Percentiles rank a stretch among this genome's conserved stretches.
Evolutionary conservation across 345 rosid species (phyloP).

Genomic region (Salix koriyanagi): DNA sequence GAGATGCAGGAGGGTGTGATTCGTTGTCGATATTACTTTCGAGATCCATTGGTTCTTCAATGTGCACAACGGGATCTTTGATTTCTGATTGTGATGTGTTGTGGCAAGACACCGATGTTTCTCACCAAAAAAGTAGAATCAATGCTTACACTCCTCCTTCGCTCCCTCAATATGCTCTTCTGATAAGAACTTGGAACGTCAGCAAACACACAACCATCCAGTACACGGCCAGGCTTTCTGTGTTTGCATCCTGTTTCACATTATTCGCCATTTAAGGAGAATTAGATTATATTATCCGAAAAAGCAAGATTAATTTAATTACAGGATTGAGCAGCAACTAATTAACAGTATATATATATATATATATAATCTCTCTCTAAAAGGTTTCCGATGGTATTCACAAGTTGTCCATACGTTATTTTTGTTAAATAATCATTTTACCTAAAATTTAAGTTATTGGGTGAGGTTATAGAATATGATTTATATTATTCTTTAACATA

Average conservation of each 20-base stretch:
- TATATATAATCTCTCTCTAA: background rate
- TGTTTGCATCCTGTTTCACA: conserved; percentile 59
- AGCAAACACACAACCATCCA: conserved; percentile 63
- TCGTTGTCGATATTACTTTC: conserved; percentile 8
- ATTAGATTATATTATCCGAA: background rate
- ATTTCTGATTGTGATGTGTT: background rate
- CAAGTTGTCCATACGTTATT: background rate
- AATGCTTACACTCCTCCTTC: conserved; percentile 33
- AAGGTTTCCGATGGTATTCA: background rate
- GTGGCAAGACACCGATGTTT: conserved; percentile 11
- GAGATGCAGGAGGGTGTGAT: background rate
- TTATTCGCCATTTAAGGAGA: conserved; percentile 27
- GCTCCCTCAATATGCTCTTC: conserved; percentile 49
- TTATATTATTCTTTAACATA: no score
- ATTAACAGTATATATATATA: background rate
- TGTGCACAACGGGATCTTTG: conserved; percentile 11
- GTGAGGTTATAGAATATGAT: no score
- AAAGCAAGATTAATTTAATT: background rate
- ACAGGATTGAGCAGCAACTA: background rate
- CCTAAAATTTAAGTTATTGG: no score
- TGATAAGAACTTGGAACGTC: conserved; percentile 54
- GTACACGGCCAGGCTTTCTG: conserved; percentile 48
- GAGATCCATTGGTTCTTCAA: conserved; percentile 24
- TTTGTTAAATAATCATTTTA: no score
- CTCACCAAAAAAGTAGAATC: conserved; percentile 15